phyloP scores from a whole-genome alignment of 768 basidiomycete genomes.

The Pleurotus citrinopileatus region DNA sequence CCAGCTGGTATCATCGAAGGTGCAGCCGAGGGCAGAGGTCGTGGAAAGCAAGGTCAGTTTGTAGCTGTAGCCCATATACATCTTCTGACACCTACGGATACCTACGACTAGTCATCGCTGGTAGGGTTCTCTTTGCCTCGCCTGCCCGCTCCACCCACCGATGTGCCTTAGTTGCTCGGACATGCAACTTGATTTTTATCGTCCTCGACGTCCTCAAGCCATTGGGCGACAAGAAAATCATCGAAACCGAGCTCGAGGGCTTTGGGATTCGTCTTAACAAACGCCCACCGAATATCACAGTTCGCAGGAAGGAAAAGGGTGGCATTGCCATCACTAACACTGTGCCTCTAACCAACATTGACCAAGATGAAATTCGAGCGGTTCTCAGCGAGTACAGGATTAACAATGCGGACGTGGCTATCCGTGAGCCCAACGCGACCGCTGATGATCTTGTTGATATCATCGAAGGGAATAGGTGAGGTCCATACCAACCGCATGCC shows the following conservation, averaged over 20 bases:
- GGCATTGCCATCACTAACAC: constrained; percentile 95
- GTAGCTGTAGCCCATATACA: not conserved
- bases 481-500: not conserved
- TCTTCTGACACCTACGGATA: constrained; percentile 10
- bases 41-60: constrained; percentile 86
- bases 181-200: constrained; percentile 98
- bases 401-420: constrained; percentile 87
- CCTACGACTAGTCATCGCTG: constrained; percentile 76
- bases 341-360: constrained; percentile 92
- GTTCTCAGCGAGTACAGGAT: constrained; percentile 90
- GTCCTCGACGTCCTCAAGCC: constrained; percentile 98
- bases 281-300: constrained; percentile 81
- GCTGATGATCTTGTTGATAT: constrained; percentile 97
- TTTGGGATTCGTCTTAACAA: constrained; percentile 98
- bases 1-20: constrained; percentile 97
- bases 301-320: constrained; percentile 87
- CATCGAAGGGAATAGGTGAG: constrained; percentile 89
- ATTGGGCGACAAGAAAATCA: constrained; percentile 90
- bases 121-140: constrained; percentile 37
- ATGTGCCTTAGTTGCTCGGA: constrained; percentile 75
- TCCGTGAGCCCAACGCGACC: constrained; percentile 88
- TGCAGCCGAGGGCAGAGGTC: constrained; percentile 92
- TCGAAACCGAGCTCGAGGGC: constrained; percentile 94
- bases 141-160: not conserved
- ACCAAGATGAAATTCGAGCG: constrained; percentile 95